A percentile compares a stretch with the other conserved stretches of the same genome.
These are phyloP conservation scores for Debaryomyces singareniensis DNA, from an alignment of 1,139 yeast species.

Conservation along the genomic window DNA sequence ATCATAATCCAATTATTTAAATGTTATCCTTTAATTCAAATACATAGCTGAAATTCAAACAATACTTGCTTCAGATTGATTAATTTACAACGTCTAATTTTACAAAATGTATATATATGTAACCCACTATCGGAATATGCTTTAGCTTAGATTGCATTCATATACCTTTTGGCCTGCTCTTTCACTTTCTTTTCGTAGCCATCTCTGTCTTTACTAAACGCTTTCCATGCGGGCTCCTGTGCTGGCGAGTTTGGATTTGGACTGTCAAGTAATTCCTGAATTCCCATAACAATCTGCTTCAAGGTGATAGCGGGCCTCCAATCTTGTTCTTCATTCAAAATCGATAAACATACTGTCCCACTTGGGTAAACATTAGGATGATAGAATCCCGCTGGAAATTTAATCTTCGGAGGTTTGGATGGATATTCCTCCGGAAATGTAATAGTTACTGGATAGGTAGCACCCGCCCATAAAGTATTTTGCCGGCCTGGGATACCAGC, in stretches of 20 bases:
- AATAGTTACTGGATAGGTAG: slow-evolving; percentile 80
- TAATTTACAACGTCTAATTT: neutral
- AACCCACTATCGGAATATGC: neutral
- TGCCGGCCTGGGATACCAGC: slow-evolving; percentile 95
- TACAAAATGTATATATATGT: neutral
- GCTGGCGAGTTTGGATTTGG: slow-evolving; percentile 98
- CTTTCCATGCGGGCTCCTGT: slow-evolving; percentile 93
- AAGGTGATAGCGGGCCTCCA: slow-evolving; percentile 97
- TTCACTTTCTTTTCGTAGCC: slow-evolving; percentile 70
- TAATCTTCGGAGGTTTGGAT: slow-evolving; percentile 91
- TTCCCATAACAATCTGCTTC: slow-evolving; percentile 84
- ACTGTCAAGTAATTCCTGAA: slow-evolving; percentile 81
- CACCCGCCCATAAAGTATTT: slow-evolving; percentile 84
- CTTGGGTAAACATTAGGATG: slow-evolving; percentile 97
- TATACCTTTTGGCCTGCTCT: slow-evolving; percentile 77
- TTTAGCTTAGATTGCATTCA: slow-evolving; percentile 8
- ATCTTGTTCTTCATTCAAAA: slow-evolving; percentile 90
- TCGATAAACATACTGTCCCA: slow-evolving; percentile 90
- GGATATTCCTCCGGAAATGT: slow-evolving; percentile 89
- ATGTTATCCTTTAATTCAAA: neutral
- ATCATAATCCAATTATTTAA: neutral
- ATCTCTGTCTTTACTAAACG: slow-evolving; percentile 61
- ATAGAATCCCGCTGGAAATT: slow-evolving; percentile 81
- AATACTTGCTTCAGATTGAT: neutral
- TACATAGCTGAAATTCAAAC: neutral